Conservation (phyloP, 2,329 filamentous ascomycete genomes). For the Cyphellophora europaea region DNA sequence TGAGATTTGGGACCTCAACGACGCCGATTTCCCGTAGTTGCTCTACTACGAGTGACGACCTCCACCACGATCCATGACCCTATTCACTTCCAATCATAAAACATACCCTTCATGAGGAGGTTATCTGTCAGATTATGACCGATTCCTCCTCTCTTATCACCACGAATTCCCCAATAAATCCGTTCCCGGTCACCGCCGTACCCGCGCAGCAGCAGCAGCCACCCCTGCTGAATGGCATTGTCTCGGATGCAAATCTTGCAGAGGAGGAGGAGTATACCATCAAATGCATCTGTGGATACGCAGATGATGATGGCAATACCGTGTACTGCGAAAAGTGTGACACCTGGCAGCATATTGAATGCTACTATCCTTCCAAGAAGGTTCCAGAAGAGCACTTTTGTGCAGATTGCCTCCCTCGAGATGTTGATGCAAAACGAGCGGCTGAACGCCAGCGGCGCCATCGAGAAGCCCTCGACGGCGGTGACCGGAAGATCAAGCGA, state of each 20-base stretch:
- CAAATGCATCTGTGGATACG: slow-evolving; percentile 92
- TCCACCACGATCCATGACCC: slow-evolving; percentile 8
- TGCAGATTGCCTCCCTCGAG: slow-evolving; percentile 73
- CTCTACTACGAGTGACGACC: background rate
- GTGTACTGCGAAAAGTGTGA: slow-evolving; percentile 94
- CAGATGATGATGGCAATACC: slow-evolving; percentile 94
- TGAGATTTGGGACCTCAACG: background rate
- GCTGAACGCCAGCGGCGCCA: slow-evolving; percentile 60
- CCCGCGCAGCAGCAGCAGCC: slow-evolving; percentile 26
- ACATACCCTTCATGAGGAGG: slow-evolving; percentile 30
- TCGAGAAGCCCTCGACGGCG: slow-evolving; percentile 46
- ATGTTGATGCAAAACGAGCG: slow-evolving; percentile 64
- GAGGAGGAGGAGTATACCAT: slow-evolving; percentile 64
- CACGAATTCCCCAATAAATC: slow-evolving; percentile 38
- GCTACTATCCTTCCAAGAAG: slow-evolving; percentile 77
- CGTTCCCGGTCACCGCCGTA: slow-evolving; percentile 34
- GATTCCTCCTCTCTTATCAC: slow-evolving; percentile 41
- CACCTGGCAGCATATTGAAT: slow-evolving; percentile 97
- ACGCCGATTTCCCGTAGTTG: background rate
- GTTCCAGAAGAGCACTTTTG: slow-evolving; percentile 75
- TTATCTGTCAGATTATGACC: slow-evolving; percentile 45
- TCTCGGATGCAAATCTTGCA: slow-evolving; percentile 30
- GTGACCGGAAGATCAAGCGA: slow-evolving; percentile 65
- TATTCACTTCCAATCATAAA: slow-evolving; percentile 4
- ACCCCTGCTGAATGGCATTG: slow-evolving; percentile 31